Base-by-base conservation (phyloP, 2,329 filamentous ascomycete species). In the Thelonectria rubi region DNA sequence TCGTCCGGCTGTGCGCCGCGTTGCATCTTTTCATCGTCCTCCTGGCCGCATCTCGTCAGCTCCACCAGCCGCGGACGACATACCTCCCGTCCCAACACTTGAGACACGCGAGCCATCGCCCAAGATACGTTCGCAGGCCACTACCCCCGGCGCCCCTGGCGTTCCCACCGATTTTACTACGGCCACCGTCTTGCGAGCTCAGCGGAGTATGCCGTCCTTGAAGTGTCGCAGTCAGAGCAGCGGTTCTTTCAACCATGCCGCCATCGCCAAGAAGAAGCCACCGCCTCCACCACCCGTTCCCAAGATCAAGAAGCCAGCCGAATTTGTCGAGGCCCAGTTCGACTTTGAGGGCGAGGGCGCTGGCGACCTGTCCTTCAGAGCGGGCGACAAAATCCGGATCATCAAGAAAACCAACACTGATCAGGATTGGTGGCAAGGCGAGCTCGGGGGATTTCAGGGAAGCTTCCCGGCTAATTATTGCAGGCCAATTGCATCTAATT, bases 391-490 rank as follows among this genome's bases (percentile, higher is more conserved):
- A 46, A 63, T 61, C 24, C 59, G 60, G 10, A 42, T 60, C 47
- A 58, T 60, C 12, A 39, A 55, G n/a, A 60, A 53, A 43, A 58
- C 60, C 7, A 20, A 49, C 37, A 61, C 60, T 2, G 60, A 63
- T 18, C 62, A 64, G 34, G 62, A 64, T 20, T 64, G 62, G 62
- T 64, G 62, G 62, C 45, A 58, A 54, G 62, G 62, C 14, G 58
- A 64, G 47, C 37, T 64, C 17, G 37, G 42, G 14, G 58, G 58
- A 6, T 32, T 4, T 7, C 49, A 55, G 30, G 62, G 62, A 18
- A 58, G 47, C 32, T 64, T 64, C 37, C 62, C 62, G 34, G 62
- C 62, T n/a, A 64, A 64, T 37, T 64, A 64, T 18, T 64, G 62
- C 20, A 18, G 21, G 14, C 58, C 58, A 8, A 21, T 58, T 21